Percentiles rank a stretch among this genome's conserved stretches.
Conservation (phyloP, 805 yeast species). For the Suhomyces xylopsoci region DNA sequence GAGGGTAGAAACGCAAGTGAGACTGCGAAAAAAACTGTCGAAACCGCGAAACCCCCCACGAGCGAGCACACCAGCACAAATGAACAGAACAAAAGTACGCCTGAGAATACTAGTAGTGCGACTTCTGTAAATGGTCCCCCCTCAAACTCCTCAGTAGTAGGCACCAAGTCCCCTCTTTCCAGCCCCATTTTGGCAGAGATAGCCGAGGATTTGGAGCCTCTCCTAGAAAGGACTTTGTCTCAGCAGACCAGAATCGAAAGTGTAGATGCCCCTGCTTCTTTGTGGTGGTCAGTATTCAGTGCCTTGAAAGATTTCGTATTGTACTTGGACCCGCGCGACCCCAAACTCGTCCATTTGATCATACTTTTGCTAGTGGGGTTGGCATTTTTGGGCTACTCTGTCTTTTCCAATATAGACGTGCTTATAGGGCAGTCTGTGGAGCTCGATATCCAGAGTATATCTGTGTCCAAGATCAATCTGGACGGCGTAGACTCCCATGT, state of each 20-base stretch:
- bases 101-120: background rate
- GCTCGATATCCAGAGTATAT: constrained; percentile 21
- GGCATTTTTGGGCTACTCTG: background rate
- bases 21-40: too few species aligned
- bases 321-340: constrained; percentile 7
- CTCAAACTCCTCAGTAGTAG: background rate
- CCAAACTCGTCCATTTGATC: constrained; percentile 4
- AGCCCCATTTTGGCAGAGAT: background rate
- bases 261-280: background rate
- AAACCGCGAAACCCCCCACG: too few species aligned
- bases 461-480: constrained; percentile 19
- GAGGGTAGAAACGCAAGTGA: too few species aligned
- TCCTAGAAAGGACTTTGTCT: background rate
- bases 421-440: constrained; percentile 19
- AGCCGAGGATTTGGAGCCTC: background rate
- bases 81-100: background rate
- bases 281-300: background rate
- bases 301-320: background rate
- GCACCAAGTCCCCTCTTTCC: background rate
- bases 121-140: too few species aligned
- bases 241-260: background rate
- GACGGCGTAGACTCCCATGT: constrained; percentile 30
- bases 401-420: constrained; percentile 9
- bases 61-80: too few species aligned
- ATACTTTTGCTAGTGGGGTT: constrained; percentile 6